Conservation (phyloP, 2,329 filamentous ascomycete species). For the Tetracladium maxilliforme region DNA sequence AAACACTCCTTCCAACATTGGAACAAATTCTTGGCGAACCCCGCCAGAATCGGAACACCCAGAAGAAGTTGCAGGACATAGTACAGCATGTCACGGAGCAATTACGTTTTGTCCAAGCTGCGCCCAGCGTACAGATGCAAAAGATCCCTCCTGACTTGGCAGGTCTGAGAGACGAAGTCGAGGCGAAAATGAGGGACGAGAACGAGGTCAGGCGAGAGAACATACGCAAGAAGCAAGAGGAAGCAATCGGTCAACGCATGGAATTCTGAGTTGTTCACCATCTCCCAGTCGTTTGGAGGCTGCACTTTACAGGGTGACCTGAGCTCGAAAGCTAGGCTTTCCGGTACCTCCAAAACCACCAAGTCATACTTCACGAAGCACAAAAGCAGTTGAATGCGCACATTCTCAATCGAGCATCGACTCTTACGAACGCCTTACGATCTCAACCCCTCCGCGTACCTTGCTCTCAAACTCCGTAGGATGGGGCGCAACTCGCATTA, state of each 20-base stretch:
- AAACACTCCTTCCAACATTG: constrained; percentile 77
- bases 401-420: too few relatives aligned
- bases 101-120: constrained; percentile 67
- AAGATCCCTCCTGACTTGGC: constrained; percentile 66
- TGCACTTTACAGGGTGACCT: too few relatives aligned
- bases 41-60: constrained; percentile 63
- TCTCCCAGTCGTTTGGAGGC: too few relatives aligned
- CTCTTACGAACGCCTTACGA: too few relatives aligned
- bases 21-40: constrained; percentile 53
- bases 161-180: constrained; percentile 52
- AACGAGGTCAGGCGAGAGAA: constrained; percentile 41
- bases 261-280: constrained; percentile 26
- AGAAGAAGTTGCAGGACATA: constrained; percentile 61
- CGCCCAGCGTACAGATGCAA: constrained; percentile 77
- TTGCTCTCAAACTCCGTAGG: too few relatives aligned
- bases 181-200: constrained; percentile 51
- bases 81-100: constrained; percentile 72
- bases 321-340: too few relatives aligned
- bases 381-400: too few relatives aligned
- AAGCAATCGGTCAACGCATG: constrained; percentile 40
- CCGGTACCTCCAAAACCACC: too few relatives aligned
- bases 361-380: too few relatives aligned
- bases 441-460: too few relatives aligned
- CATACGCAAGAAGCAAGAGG: constrained; percentile 36
- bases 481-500: too few relatives aligned